phyloP scores from a whole-genome alignment of 2,329 filamentous ascomycete genomes.

The Tolypocladium endophyticum region DNA sequence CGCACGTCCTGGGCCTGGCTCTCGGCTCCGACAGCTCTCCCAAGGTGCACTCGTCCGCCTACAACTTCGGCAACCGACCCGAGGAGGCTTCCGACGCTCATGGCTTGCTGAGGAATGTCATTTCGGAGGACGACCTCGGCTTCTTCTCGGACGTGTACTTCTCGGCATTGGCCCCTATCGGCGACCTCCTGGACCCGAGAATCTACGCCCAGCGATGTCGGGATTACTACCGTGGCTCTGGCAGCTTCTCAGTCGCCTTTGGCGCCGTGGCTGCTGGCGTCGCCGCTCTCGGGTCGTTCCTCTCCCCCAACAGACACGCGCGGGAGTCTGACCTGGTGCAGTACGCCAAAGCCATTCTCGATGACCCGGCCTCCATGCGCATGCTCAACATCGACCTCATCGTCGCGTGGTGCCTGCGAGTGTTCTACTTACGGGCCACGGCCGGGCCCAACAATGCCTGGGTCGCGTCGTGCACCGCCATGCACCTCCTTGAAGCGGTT shows the following conservation, averaged over 20 bases:
- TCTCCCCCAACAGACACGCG: conserved; percentile 8
- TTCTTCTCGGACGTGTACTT: conserved; percentile 9
- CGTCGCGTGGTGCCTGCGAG: conserved; percentile 9
- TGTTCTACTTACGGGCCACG: conserved; percentile 11
- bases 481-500: conserved; percentile 12
- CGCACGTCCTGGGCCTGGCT: conserved; percentile 7
- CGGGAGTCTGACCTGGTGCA: conserved; percentile 10
- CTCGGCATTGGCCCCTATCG: conserved; percentile 8
- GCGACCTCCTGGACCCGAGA: conserved; percentile 5
- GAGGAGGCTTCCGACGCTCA: conserved; percentile 7
- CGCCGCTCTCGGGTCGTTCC: conserved; percentile 12
- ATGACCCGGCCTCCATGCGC: conserved; percentile 11
- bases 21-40: conserved; percentile 10
- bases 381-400: conserved; percentile 9
- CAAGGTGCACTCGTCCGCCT: conserved; percentile 9
- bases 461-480: conserved; percentile 11
- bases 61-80: conserved; percentile 12
- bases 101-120: conserved; percentile 7
- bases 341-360: conserved; percentile 11
- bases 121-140: conserved; percentile 9
- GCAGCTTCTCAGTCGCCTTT: conserved; percentile 7
- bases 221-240: conserved; percentile 8
- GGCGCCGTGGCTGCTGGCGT: conserved; percentile 11
- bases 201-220: conserved; percentile 7
- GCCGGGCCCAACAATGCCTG: conserved; percentile 11